phyloP scores from a whole-genome alignment of 116 monocot species.

The Zostera marina region DNA sequence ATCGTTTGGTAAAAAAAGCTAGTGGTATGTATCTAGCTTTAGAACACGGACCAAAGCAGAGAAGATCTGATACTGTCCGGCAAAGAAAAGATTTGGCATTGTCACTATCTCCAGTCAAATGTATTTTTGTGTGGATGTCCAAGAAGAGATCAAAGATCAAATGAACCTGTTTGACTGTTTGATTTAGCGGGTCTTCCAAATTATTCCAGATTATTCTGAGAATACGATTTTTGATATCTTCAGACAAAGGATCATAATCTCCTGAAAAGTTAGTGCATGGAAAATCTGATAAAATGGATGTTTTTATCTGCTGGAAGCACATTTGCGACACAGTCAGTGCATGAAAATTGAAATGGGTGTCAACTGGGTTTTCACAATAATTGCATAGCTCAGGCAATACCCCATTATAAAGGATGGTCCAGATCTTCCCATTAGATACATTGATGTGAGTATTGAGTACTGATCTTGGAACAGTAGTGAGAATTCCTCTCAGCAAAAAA shows the following conservation, averaged over 20 bases:
- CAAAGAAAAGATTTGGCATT: conserved; percentile 19
- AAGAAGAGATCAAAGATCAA: conserved; percentile 91
- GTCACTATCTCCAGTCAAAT: conserved; percentile 13
- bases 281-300: conserved; percentile 39
- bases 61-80: conserved; percentile 49
- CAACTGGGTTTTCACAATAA: conserved; percentile 77
- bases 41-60: conserved; percentile 55
- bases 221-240: conserved; percentile 36
- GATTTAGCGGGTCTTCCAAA: conserved; percentile 87
- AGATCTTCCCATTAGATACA: conserved; percentile 11
- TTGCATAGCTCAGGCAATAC: conserved; percentile 82
- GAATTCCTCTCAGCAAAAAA: conserved; percentile 86
- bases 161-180: conserved; percentile 95
- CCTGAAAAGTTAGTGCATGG: conserved; percentile 26
- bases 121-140: conserved; percentile 46
- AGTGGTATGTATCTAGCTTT: conserved; percentile 92
- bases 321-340: conserved; percentile 94
- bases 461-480: conserved; percentile 65
- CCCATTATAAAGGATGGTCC: conserved; percentile 73
- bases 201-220: conserved; percentile 92
- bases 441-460: conserved; percentile 31
- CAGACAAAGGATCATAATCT: conserved; percentile 45
- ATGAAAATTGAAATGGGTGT: conserved; percentile 99
- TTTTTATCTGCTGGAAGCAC: conserved; percentile 93
- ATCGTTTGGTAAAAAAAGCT: conserved; percentile 65